phyloP scores from a whole-genome alignment of 202 grass and related monocot genomes.

The Cymbopogon flexuosus region DNA sequence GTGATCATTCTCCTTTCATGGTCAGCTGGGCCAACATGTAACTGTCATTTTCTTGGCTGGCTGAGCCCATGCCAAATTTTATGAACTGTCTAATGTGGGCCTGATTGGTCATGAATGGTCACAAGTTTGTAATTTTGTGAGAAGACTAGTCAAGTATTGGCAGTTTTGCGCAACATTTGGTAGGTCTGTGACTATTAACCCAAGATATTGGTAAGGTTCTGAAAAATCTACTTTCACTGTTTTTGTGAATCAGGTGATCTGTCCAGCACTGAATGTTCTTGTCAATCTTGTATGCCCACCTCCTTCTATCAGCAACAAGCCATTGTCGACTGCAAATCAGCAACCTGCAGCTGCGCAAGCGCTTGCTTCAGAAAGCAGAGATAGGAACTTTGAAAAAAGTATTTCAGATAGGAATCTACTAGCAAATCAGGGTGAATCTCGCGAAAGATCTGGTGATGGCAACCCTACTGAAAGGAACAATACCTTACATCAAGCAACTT shows the following conservation, averaged over 20 bases:
- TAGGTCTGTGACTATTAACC: not conserved
- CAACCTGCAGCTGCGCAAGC: slow-evolving; percentile 57
- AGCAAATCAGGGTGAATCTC: slow-evolving; percentile 46
- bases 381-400: slow-evolving; percentile 53
- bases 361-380: slow-evolving; percentile 50
- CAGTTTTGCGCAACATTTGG: not conserved
- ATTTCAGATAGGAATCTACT: slow-evolving; percentile 39
- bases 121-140: slow-evolving; percentile 1
- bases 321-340: slow-evolving; percentile 47
- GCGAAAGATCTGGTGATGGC: slow-evolving; percentile 42
- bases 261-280: slow-evolving; percentile 80
- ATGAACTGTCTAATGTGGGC: not conserved
- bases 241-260: slow-evolving; percentile 59
- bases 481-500: slow-evolving; percentile 30
- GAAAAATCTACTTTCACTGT: not conserved
- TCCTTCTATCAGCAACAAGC: slow-evolving; percentile 92
- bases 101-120: not conserved
- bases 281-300: slow-evolving; percentile 97
- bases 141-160: not conserved
- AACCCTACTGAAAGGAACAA: slow-evolving; percentile 31
- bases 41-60: not conserved
- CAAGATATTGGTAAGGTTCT: not conserved
- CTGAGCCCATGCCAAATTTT: not conserved
- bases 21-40: not conserved
- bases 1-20: not conserved